A percentile compares a stretch with the other conserved stretches of the same genome.
phyloP scores from a whole-genome alignment of 2,329 filamentous ascomycete genomes.

The Aotearoamyces nothofagi region DNA sequence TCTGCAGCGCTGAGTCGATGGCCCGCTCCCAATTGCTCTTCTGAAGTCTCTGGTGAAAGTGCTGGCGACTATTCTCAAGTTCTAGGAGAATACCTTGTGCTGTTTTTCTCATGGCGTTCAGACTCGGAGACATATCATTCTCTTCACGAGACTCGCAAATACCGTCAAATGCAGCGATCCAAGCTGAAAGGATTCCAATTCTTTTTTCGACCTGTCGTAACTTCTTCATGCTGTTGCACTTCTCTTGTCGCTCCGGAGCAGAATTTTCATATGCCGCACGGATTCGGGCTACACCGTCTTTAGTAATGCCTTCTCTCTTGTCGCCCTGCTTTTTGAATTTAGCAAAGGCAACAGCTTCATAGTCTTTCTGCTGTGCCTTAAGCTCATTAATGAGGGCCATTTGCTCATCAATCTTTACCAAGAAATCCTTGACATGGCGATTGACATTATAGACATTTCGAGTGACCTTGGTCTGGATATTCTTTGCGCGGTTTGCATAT shows the following conservation, averaged over 20 bases:
- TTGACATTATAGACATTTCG: conserved; percentile 98
- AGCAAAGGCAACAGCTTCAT: conserved; percentile 63
- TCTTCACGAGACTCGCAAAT: conserved; percentile 60
- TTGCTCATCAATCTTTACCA: conserved; percentile 98
- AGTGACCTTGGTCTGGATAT: conserved; percentile 99
- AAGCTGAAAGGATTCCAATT: conserved; percentile 73
- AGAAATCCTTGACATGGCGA: conserved; percentile 94
- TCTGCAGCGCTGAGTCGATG: conserved; percentile 75
- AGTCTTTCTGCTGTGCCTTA: conserved; percentile 82
- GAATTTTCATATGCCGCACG: conserved; percentile 76
- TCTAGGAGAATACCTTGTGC: conserved; percentile 81
- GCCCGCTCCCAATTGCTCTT: conserved; percentile 77
- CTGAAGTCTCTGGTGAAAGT: conserved; percentile 72
- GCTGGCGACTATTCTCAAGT: conserved; percentile 77
- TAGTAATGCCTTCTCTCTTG: conserved; percentile 61
- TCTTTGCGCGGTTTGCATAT: conserved; percentile 96
- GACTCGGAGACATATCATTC: conserved; percentile 52
- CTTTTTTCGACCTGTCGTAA: conserved; percentile 70
- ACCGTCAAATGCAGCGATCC: conserved; percentile 83
- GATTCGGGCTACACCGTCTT: conserved; percentile 68
- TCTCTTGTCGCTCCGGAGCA: conserved; percentile 61
- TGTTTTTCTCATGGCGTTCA: conserved; percentile 69
- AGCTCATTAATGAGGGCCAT: conserved; percentile 94
- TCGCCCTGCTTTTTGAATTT: conserved; percentile 88
- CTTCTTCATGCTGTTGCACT: conserved; percentile 65